These are phyloP conservation scores for Nigrospora osmanthi DNA, from an alignment of 2,329 filamentous ascomycete genomes.

Conservation along the genomic window DNA sequence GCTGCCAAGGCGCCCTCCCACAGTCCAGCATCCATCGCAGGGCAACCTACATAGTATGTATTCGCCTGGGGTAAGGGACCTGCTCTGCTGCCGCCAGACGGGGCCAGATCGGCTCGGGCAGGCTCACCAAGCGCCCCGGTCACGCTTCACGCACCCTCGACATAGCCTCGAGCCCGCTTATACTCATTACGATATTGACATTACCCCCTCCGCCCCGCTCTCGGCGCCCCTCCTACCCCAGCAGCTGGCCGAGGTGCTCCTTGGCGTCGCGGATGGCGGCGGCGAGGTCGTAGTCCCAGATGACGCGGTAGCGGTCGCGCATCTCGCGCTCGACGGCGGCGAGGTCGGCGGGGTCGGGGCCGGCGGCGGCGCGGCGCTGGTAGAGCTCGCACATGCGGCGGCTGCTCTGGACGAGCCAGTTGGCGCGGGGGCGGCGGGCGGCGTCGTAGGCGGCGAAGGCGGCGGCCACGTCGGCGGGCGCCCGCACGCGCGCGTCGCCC, in stretches of 20 bases:
- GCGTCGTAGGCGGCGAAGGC: constrained; percentile 1
- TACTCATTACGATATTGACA: no score
- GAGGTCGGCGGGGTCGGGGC: neutral
- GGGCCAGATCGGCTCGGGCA: no score
- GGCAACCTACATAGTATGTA: no score
- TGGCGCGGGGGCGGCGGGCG: neutral
- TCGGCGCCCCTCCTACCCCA: no score
- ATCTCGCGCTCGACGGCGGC: neutral
- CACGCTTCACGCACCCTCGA: no score
- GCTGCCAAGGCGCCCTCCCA: no score
- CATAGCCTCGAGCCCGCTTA: no score
- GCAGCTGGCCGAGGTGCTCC: neutral
- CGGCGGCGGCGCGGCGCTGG: constrained; percentile 1
- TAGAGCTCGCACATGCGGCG: constrained; percentile 2
- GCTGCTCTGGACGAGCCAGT: constrained; percentile 6
- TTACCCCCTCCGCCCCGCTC: no score
- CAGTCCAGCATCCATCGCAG: no score
- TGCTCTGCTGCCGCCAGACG: no score
- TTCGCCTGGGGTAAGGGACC: no score
- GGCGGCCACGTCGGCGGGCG: neutral
- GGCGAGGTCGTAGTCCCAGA: neutral
- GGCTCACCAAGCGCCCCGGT: no score
- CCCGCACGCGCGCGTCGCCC: neutral
- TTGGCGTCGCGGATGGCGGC: neutral
- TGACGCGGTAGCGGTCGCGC: neutral